A percentile compares a stretch with the other conserved stretches of the same genome.
These are phyloP conservation scores for Chlorella vulgaris DNA, from an alignment of 139 green algal genomes.

Conservation along the genomic window DNA sequence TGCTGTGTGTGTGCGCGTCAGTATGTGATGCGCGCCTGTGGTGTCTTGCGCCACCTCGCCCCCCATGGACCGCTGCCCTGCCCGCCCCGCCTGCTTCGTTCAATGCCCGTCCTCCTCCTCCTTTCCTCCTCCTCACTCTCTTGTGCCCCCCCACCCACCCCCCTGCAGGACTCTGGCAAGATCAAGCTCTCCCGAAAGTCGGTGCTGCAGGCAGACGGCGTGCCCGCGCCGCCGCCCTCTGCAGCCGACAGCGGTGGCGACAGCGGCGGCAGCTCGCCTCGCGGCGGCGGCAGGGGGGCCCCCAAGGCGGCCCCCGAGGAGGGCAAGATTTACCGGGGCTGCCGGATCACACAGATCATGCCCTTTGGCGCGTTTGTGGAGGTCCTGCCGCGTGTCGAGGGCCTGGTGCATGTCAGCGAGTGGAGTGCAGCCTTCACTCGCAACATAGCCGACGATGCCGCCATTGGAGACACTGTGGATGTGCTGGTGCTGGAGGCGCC, in stretches of 20 bases:
- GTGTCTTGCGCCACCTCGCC: too few relatives aligned
- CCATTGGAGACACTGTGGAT: conserved; percentile 75
- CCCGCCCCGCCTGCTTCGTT: too few relatives aligned
- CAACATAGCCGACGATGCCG: conserved; percentile 49
- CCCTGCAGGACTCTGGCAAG: conserved; percentile 40
- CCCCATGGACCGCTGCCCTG: too few relatives aligned
- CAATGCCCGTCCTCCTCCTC: too few relatives aligned
- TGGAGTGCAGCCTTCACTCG: conserved; percentile 52
- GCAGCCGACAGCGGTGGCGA: not conserved
- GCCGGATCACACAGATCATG: conserved; percentile 43
- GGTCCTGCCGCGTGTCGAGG: conserved; percentile 40
- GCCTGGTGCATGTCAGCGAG: conserved; percentile 78
- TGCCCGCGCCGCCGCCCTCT: not conserved
- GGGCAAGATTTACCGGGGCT: conserved; percentile 42
- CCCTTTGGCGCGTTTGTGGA: conserved; percentile 76
- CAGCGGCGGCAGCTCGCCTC: too few relatives aligned
- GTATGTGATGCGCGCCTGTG: not conserved
- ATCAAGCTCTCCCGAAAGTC: conserved; percentile 53
- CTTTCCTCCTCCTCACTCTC: too few relatives aligned
- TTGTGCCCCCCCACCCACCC: not conserved
- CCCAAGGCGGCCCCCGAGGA: not conserved
- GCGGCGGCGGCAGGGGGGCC: not conserved
- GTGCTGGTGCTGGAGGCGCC: conserved; percentile 72
- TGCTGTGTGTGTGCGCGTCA: not conserved
- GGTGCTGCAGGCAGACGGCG: conserved; percentile 40